Base-by-base conservation (phyloP, 2,329 filamentous ascomycete species). In the Stagonosporopsis chrysanthemi region DNA sequence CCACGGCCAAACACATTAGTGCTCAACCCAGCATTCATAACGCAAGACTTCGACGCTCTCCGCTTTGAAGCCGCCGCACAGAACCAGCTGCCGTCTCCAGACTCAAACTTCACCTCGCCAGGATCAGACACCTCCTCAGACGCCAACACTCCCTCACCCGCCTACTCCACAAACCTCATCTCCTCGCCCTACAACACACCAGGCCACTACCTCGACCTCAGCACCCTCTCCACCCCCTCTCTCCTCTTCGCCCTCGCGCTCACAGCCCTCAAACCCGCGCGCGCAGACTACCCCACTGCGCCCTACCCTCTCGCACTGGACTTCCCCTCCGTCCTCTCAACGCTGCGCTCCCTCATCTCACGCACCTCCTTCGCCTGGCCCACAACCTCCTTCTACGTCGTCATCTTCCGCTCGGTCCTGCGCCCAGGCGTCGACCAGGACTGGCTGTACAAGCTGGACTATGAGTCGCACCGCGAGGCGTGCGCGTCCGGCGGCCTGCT, bases 351-450 rank as follows among this genome's bases (percentile, higher is more conserved):
- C 1, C 79, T 92, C 2, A 77, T 81, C 11, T 65, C 67, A 2
- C 72, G 77, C 8, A 82, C 82, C 12, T 77, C 77, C 6, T 77
- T 52, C 22, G 4, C 26, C 1, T 94, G 90, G 86, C 83, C 80
- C 51, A 79, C 83, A 57, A 84, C 82, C 46, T 82, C 80, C 26
- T 96, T 94, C 79, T 96, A 94, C 77, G 87, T 95, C 53, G 92
- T 97, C 38, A 88, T 88, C 4, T 97, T 97, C 77, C 85, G 91
- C 15, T 94, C 90, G 6, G 84, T 82, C 62, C 85, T 97, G 53
- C 86, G 87, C 35, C 81, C 84, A 2, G 84, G 82, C 12, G 89
- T 88, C 1, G 86, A 91, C 61, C 86, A 86, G 57, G 84, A 84
- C 11, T 82, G 89, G 56, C 83, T 97, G 36, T 88, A 88, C 38